A percentile compares a stretch with the other conserved stretches of the same genome.
Conservation (phyloP, 2,329 filamentous ascomycete species). For the Parastagonospora nodorum region DNA sequence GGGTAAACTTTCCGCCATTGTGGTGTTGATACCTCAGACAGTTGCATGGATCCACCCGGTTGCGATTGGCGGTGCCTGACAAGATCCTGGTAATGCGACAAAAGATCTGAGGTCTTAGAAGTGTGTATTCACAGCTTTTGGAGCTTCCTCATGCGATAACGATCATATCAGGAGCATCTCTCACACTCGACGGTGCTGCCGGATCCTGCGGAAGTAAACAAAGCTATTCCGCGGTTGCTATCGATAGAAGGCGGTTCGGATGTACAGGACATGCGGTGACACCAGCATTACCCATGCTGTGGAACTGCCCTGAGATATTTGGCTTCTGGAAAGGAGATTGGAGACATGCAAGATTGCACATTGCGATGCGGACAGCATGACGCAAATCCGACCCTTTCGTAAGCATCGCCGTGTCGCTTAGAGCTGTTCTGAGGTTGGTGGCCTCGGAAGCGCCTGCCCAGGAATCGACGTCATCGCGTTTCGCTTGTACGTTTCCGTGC, state of each 20-base stretch:
- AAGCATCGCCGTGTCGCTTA: slow-evolving; percentile 6
- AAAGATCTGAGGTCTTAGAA: neutral
- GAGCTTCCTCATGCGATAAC: neutral
- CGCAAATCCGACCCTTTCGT: slow-evolving; percentile 4
- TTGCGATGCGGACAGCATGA: neutral
- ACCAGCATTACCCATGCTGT: slow-evolving; percentile 4
- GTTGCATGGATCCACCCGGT: slow-evolving; percentile 19
- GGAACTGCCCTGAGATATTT: neutral
- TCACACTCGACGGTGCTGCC: slow-evolving; percentile 8
- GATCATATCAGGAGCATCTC: neutral
- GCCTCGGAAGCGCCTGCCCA: slow-evolving; percentile 6
- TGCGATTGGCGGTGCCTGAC: slow-evolving; percentile 4
- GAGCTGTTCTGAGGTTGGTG: slow-evolving; percentile 5
- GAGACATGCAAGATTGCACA: slow-evolving; percentile 1
- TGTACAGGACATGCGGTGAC: slow-evolving; percentile 4
- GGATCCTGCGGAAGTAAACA: slow-evolving; percentile 20
- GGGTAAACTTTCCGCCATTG: slow-evolving; percentile 48
- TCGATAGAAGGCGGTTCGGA: slow-evolving; percentile 10
- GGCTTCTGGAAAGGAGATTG: neutral
- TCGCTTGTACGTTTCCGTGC: neutral
- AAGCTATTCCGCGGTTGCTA: slow-evolving; percentile 4
- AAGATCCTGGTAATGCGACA: neutral
- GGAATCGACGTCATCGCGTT: slow-evolving; percentile 7
- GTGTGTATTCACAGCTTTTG: neutral
- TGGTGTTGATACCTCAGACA: slow-evolving; percentile 29